Base-by-base conservation (phyloP, 495 filamentous ascomycete species). In the Penicillium psychrofluorescens region DNA sequence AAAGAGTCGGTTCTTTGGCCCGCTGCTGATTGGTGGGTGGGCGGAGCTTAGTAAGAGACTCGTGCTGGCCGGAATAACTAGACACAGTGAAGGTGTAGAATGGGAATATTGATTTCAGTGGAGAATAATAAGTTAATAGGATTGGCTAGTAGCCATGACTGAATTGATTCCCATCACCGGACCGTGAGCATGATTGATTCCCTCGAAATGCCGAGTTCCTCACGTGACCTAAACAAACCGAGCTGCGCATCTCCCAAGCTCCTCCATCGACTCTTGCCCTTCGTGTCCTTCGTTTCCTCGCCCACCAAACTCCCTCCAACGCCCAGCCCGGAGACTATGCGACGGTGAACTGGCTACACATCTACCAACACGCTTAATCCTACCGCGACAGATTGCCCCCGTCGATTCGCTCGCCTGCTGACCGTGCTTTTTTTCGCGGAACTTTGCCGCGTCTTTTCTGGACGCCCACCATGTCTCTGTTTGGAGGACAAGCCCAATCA, bases 401-500 rank as follows among this genome's bases (percentile, higher is more conserved):
- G 32, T 43, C 29, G 31, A 31, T 31, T 22, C 28, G 12, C 27
- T 38, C 16, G 8, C 42, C 29, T 42, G 30, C 41, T 30, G 41
- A 29, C 43, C 38, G 36, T 42, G 36, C 34, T 45, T 56, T 60
- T 57, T 50, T 43, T 41, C 34, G 29, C 47, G 48, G 34, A 42
- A 55, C 30, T 27, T 36, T 35, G 43, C 39, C 45, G 44, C 50
- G 48, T 15, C 41, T 51, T 37, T 55, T 61, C 35, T 48, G 36
- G 35, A 36, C 33, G 22, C 36, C 45, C 43, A 56, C 46, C 40
- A 70, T 67, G 52, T 69, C 70, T 37, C 59, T 74, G 8, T 76
- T 78, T 47, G 69, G 72, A 29, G 45, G 40, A 22, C 61, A 62
- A 39, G 55, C 62, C 28, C 57, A 48, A 43, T 41, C 59, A 9